phyloP scores from a whole-genome alignment of 371 early-diverging fungal genomes.

The Mortierella sp. region DNA sequence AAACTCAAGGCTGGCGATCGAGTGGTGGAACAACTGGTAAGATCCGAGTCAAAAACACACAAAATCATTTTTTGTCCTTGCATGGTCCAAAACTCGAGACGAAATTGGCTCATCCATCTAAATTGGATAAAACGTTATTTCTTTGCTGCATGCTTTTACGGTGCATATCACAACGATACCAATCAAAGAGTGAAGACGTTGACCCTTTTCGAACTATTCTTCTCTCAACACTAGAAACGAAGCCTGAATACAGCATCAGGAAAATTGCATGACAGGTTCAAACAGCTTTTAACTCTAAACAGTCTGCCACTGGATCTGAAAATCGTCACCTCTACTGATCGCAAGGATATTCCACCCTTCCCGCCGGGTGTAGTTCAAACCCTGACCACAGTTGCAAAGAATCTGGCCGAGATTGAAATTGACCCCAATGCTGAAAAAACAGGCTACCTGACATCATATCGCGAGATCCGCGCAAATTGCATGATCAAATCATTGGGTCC shows the following conservation, averaged over 20 bases:
- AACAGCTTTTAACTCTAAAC: slow-evolving; percentile 64
- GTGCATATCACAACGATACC: too few relatives aligned
- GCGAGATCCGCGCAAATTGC: slow-evolving; percentile 47
- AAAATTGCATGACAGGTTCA: slow-evolving; percentile 68
- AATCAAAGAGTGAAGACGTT: neutral
- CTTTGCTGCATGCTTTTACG: neutral
- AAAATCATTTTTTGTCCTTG: neutral
- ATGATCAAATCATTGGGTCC: slow-evolving; percentile 51
- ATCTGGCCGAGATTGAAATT: slow-evolving; percentile 41
- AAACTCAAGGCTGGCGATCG: slow-evolving; percentile 68
- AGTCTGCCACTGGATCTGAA: slow-evolving; percentile 67
- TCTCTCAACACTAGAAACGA: slow-evolving; percentile 61
- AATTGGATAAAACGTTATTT: slow-evolving; percentile 3
- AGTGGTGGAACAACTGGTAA: slow-evolving; percentile 66
- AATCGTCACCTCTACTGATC: slow-evolving; percentile 46
- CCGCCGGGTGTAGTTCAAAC: slow-evolving; percentile 27
- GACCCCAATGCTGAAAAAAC: slow-evolving; percentile 47
- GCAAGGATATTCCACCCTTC: slow-evolving; percentile 52
- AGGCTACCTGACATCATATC: slow-evolving; percentile 48
- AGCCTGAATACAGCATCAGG: slow-evolving; percentile 67
- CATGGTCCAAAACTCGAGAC: neutral
- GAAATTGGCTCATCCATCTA: slow-evolving; percentile 4
- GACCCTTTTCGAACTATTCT: neutral
- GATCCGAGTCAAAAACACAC: neutral
- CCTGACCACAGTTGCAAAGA: slow-evolving; percentile 34